Evolutionary conservation across 2,329 filamentous ascomycete genomes (phyloP).

Genomic region (Gnomoniopsis smithogilvyi): DNA sequence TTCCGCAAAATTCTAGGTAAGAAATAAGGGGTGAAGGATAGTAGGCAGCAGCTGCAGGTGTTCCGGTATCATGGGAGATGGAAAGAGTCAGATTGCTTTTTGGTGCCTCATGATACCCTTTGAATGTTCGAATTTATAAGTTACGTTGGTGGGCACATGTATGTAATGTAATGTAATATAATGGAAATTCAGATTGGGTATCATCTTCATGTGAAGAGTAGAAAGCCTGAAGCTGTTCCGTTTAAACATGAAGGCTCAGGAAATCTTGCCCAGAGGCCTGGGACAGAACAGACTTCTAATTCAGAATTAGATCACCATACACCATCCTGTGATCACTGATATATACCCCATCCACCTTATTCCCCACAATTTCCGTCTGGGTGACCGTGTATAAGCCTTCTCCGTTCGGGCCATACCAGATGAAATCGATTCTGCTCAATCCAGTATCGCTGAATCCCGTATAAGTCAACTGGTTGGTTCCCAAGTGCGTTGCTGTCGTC

Average conservation of each 20-base stretch:
- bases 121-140: too few relatives aligned
- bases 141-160: too few relatives aligned
- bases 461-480: conserved; percentile 40
- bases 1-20: conserved; percentile 14
- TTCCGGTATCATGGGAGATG: too few relatives aligned
- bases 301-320: not conserved
- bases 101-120: too few relatives aligned
- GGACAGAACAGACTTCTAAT: not conserved
- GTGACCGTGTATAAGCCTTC: conserved; percentile 21
- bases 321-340: conserved; percentile 16
- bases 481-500: conserved; percentile 26
- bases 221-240: too few relatives aligned
- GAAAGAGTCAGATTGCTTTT: too few relatives aligned
- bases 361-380: conserved; percentile 37
- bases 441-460: conserved; percentile 36
- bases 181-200: too few relatives aligned
- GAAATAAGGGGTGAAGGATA: not conserved
- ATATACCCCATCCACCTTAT: conserved; percentile 33
- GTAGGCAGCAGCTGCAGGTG: not conserved
- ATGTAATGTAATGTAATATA: too few relatives aligned
- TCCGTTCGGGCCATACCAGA: conserved; percentile 29
- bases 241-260: too few relatives aligned
- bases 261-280: too few relatives aligned
- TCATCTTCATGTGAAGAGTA: too few relatives aligned
- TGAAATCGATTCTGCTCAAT: conserved; percentile 37